These are phyloP conservation scores for Akanthomyces dipterigenus DNA, from an alignment of 2,329 filamentous ascomycete species.

Conservation along the genomic window DNA sequence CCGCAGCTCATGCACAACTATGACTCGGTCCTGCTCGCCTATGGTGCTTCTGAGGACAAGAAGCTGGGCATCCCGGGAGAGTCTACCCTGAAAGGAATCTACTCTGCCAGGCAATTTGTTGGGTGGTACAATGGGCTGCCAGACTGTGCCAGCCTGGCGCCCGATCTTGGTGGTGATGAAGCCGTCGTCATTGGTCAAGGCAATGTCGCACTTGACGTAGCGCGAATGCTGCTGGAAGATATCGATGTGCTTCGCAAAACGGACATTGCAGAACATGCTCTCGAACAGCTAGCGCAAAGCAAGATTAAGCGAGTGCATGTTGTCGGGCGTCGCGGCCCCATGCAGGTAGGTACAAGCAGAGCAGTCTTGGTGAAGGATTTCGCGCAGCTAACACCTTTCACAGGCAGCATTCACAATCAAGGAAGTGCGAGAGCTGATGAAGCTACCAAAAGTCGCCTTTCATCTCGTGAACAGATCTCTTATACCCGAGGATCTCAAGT, in stretches of 20 bases:
- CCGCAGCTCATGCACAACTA: constrained; percentile 70
- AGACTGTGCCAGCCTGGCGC: constrained; percentile 65
- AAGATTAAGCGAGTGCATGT: constrained; percentile 73
- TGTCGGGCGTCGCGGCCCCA: constrained; percentile 81
- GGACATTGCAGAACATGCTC: constrained; percentile 80
- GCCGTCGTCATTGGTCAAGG: constrained; percentile 90
- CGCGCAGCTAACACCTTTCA: background rate
- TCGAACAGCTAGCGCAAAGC: constrained; percentile 66
- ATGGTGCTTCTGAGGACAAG: constrained; percentile 81
- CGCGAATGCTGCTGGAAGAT: constrained; percentile 74
- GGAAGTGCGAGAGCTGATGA: constrained; percentile 82
- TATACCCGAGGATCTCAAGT: constrained; percentile 59
- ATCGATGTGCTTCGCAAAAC: constrained; percentile 69
- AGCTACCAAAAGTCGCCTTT: constrained; percentile 65
- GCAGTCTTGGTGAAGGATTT: background rate
- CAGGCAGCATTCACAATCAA: constrained; percentile 93
- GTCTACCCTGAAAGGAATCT: constrained; percentile 61
- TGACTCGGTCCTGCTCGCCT: constrained; percentile 86
- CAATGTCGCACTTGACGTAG: constrained; percentile 92
- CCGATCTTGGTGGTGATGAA: constrained; percentile 71
- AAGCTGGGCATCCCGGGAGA: constrained; percentile 77
- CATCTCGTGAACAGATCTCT: constrained; percentile 59
- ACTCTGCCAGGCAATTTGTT: constrained; percentile 87
- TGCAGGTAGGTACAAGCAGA: constrained; percentile 55
- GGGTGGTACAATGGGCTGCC: constrained; percentile 98